Evolutionary conservation across 2,329 filamentous ascomycete species (phyloP).

Genomic region (Nothophoma quercina): DNA sequence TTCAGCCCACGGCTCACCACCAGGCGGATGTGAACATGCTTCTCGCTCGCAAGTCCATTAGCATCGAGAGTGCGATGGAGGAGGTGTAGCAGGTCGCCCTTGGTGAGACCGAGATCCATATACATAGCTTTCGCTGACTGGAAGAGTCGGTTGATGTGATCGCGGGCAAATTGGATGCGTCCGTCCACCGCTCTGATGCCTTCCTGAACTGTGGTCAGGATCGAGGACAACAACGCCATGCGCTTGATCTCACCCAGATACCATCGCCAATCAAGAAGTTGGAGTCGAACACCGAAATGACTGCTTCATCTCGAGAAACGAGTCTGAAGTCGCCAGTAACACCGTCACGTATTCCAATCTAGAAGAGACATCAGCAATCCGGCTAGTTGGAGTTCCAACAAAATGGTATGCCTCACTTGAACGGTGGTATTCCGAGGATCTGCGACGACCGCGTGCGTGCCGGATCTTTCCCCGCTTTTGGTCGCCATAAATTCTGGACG

Average conservation of each 20-base stretch:
- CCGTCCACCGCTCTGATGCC: slow-evolving; percentile 2
- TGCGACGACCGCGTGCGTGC: background rate
- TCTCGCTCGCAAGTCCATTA: background rate
- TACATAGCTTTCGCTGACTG: slow-evolving; percentile 6
- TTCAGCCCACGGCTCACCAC: slow-evolving; percentile 1
- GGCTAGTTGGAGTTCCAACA: too few species aligned
- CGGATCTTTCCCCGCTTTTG: background rate
- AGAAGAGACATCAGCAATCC: background rate
- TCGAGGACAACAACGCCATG: background rate
- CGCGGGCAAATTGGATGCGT: slow-evolving; percentile 1
- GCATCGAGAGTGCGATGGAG: background rate
- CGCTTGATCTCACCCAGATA: background rate
- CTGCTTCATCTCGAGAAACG: background rate
- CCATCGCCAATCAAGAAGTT: slow-evolving; percentile 2
- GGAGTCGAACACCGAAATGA: slow-evolving; percentile 1
- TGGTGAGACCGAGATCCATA: background rate
- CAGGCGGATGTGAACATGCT: slow-evolving; percentile 3
- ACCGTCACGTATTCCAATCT: slow-evolving; percentile 4
- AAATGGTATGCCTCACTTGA: too few species aligned
- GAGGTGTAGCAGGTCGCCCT: background rate
- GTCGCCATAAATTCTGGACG: too few species aligned
- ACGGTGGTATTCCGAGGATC: background rate
- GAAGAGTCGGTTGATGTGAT: slow-evolving; percentile 3
- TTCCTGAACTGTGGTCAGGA: background rate
- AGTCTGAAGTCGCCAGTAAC: background rate